These are phyloP conservation scores for Lentinula aciculospora DNA, from an alignment of 768 basidiomycete species.

Conservation along the genomic window DNA sequence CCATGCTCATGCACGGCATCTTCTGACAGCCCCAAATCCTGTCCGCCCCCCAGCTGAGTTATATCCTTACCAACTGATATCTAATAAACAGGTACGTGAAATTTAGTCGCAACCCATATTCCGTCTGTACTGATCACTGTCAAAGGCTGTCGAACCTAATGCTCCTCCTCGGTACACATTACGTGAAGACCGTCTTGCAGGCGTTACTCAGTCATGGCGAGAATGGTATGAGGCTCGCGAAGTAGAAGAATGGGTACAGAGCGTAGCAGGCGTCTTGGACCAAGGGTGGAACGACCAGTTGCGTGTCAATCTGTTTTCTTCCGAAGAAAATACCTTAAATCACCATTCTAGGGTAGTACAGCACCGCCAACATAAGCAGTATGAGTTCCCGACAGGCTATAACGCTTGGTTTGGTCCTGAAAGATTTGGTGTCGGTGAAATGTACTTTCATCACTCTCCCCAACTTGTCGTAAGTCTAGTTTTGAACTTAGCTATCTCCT, in stretches of 20 bases:
- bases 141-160: slow-evolving; percentile 70
- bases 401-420: slow-evolving; percentile 78
- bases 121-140: background rate
- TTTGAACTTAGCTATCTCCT: too few relatives aligned
- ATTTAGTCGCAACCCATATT: background rate
- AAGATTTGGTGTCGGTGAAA: slow-evolving; percentile 80
- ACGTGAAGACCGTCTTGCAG: slow-evolving; percentile 66
- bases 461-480: slow-evolving; percentile 40
- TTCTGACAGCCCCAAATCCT: slow-evolving; percentile 45
- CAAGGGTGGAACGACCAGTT: slow-evolving; percentile 89
- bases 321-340: background rate
- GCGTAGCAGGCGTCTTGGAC: slow-evolving; percentile 79
- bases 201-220: slow-evolving; percentile 79
- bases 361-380: slow-evolving; percentile 55
- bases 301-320: background rate
- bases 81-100: slow-evolving; percentile 61
- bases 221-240: slow-evolving; percentile 75
- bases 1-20: slow-evolving; percentile 70
- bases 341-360: slow-evolving; percentile 52
- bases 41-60: slow-evolving; percentile 60
- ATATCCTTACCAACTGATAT: slow-evolving; percentile 83
- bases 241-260: slow-evolving; percentile 93
- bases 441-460: slow-evolving; percentile 75
- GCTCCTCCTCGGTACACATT: slow-evolving; percentile 60
- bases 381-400: slow-evolving; percentile 96